Percentiles rank a stretch among this genome's conserved stretches.
These are phyloP conservation scores for Hydrangea macrophylla DNA, from an alignment of 148 eudicot genomes.

Conservation along the genomic window DNA sequence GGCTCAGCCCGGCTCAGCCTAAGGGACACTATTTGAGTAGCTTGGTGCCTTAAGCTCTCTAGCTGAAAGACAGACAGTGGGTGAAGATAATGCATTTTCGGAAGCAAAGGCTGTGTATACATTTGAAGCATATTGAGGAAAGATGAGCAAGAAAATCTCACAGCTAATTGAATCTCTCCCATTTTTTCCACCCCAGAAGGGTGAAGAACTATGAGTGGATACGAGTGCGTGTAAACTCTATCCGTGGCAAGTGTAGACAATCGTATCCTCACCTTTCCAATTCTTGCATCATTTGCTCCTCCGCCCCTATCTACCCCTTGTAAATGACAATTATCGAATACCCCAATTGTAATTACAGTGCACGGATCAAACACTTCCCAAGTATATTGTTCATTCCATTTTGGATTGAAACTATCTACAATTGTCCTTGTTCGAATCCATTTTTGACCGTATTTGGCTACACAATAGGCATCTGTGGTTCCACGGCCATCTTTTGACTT, in stretches of 20 bases:
- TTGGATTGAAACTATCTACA: conserved; percentile 25
- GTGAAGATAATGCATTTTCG: conserved; percentile 28
- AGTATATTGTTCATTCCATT: conserved; percentile 41
- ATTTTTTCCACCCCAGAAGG: conserved; percentile 33
- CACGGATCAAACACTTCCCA: conserved; percentile 46
- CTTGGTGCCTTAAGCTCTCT: conserved; percentile 29
- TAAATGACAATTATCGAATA: conserved; percentile 36
- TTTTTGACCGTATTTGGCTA: conserved; percentile 41
- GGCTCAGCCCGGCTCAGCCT: conserved; percentile 41
- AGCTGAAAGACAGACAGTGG: conserved; percentile 28
- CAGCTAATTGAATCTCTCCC: conserved; percentile 42
- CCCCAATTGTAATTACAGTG: conserved; percentile 36
- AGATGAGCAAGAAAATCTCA: conserved; percentile 29
- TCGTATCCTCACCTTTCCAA: conserved; percentile 38
- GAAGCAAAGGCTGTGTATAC: conserved; percentile 31
- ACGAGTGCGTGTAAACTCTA: conserved; percentile 34
- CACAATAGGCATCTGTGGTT: conserved; percentile 41
- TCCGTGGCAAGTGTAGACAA: conserved; percentile 32
- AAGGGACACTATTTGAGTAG: conserved; percentile 28
- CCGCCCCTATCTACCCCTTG: conserved; percentile 26
- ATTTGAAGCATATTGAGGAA: conserved; percentile 21
- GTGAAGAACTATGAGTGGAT: conserved; percentile 30
- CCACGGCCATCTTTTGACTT: conserved; percentile 31
- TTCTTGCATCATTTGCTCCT: conserved; percentile 24
- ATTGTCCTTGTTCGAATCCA: conserved; percentile 40